These are phyloP conservation scores for Cladophialophora yegresii DNA, from an alignment of 2,329 filamentous ascomycete genomes.

Conservation along the genomic window DNA sequence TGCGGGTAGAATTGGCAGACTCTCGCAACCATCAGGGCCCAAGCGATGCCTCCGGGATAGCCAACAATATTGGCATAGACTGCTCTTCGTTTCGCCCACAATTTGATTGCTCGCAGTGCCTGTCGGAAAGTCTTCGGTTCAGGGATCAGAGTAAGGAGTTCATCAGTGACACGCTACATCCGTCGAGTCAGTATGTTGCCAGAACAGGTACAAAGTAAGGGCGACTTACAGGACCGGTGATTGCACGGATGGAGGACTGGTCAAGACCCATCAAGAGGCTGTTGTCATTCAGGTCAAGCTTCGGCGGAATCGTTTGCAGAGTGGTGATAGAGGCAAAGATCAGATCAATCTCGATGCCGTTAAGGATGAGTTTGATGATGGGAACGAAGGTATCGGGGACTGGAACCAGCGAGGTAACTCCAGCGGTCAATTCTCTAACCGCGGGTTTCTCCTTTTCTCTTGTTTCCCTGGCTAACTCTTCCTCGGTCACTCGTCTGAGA, in stretches of 20 bases:
- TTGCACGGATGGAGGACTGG: constrained; percentile 79
- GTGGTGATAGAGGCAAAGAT: constrained; percentile 78
- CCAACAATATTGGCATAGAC: constrained; percentile 97
- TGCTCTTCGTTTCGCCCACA: constrained; percentile 89
- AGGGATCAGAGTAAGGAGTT: constrained; percentile 85
- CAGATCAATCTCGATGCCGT: constrained; percentile 89
- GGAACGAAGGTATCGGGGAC: constrained; percentile 92
- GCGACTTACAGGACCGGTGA: constrained; percentile 71
- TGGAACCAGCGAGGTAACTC: constrained; percentile 79
- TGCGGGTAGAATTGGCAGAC: constrained; percentile 96
- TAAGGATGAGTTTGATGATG: constrained; percentile 94
- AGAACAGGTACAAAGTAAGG: not conserved
- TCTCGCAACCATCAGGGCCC: constrained; percentile 95
- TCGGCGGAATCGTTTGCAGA: constrained; percentile 69
- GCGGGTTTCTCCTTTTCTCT: not conserved
- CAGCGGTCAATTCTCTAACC: constrained; percentile 53
- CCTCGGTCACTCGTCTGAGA: constrained; percentile 69
- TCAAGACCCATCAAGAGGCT: constrained; percentile 81
- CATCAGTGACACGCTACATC: constrained; percentile 73
- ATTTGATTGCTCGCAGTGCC: constrained; percentile 86
- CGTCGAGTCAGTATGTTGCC: constrained; percentile 7
- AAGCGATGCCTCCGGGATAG: constrained; percentile 94
- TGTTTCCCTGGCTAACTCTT: not conserved
- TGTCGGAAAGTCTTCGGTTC: constrained; percentile 87
- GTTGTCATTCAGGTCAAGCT: constrained; percentile 78